Percentiles rank a stretch among this genome's conserved stretches.
Evolutionary conservation across 768 basidiomycete genomes (phyloP).

Genomic region (Tremella yokohamensis): DNA sequence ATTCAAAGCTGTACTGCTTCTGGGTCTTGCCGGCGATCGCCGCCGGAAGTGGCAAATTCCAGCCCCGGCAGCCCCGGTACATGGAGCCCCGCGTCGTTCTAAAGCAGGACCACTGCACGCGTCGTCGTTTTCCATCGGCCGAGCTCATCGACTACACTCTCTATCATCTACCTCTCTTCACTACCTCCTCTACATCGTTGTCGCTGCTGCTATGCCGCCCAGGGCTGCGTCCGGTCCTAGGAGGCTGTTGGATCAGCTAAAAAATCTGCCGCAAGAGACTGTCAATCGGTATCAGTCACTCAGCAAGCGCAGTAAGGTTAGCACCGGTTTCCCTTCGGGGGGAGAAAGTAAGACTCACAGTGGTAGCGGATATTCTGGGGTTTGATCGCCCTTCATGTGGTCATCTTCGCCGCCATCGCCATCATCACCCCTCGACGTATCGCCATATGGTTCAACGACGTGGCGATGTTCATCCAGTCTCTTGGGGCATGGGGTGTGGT

Average conservation of each 20-base stretch:
- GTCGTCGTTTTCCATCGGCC: neutral
- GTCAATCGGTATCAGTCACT: slow-evolving; percentile 7
- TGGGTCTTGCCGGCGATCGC: too few relatives aligned
- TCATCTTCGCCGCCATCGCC: slow-evolving; percentile 33
- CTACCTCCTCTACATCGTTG: too few relatives aligned
- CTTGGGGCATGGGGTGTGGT: slow-evolving; percentile 40
- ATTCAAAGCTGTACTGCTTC: too few relatives aligned
- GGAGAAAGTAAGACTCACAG: neutral
- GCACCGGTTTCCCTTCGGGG: neutral
- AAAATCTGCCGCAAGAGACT: neutral
- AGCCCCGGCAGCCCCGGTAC: too few relatives aligned
- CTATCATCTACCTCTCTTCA: too few relatives aligned
- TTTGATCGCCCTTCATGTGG: slow-evolving; percentile 31
- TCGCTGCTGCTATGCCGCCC: too few relatives aligned
- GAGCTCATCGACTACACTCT: too few relatives aligned
- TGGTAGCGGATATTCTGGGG: slow-evolving; percentile 14
- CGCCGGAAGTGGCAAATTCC: too few relatives aligned
- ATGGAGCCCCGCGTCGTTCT: too few relatives aligned
- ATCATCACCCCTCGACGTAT: slow-evolving; percentile 48
- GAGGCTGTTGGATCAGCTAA: neutral
- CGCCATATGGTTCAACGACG: slow-evolving; percentile 37
- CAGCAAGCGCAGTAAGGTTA: slow-evolving; percentile 13
- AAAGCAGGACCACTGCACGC: neutral
- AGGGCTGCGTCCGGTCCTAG: too few relatives aligned
- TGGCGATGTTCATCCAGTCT: slow-evolving; percentile 31